Base-by-base conservation (phyloP, 306 rosid genomes). In the Cucurbita argyrosperma region DNA sequence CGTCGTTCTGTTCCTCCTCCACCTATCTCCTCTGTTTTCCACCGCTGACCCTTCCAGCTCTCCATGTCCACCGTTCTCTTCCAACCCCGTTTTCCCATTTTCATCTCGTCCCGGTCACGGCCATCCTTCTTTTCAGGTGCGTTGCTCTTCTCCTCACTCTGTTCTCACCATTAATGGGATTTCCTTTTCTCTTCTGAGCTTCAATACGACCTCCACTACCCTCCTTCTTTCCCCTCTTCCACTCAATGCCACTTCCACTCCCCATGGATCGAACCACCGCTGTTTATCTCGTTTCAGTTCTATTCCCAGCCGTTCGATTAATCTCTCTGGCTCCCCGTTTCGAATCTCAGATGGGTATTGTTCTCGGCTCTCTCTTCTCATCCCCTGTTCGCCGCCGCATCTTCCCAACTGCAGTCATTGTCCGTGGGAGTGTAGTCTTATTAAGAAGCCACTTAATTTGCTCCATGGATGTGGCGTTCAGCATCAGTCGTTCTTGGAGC, bases 121-220 rank as follows among this genome's bases (percentile, higher is more conserved):
- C 66, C 99, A 94, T 87, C 99, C 99, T 15, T 87, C 87, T 10
- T 91, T 94, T 76, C 97, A 91, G 14, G 47, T 94, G 0, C 80
- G 72, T 5, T 94, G 99, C 67, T 77, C 89, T 6, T 23, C 85
- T 9, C 86, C 87, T 0, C 76, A 81, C 69, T 89, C 99, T 13
- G 1, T 74, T 30, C 76, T 94, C 74, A 55, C 96, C 79, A 87
- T 91, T 10, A 89, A 94, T 81, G 77, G 87, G 52, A 18, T 84
- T 54, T 16, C 97, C 7, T 91, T 89, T 83, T 86, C 92, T n/a
- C 55, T 94, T 9, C 73, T 91, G 14, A 35, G 54, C 45, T 91
- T 76, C 82, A 90, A 89, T 0, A 79, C 88, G 21, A 87, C 68
- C 85, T 74, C 96, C 52, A 61, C 91, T 57, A 84, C 97, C 7